Conservation (phyloP, 169 alveolate genomes). For the Sarcocystis neurona region DNA sequence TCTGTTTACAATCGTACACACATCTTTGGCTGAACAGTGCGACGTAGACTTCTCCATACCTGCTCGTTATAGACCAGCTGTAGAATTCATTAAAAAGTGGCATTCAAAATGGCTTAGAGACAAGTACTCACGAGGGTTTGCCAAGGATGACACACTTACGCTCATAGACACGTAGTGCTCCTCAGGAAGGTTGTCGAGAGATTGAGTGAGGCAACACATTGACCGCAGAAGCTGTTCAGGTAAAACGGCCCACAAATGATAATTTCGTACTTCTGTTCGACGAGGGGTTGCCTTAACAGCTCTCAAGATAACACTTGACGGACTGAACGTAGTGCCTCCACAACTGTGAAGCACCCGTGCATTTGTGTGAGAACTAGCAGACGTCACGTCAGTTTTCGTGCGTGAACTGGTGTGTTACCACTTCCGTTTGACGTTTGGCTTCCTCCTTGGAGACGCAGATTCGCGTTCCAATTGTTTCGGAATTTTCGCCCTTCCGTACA, state of each 20-base stretch:
- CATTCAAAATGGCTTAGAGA: not conserved
- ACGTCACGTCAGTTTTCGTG: not conserved
- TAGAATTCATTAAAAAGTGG: not conserved
- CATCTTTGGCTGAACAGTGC: not conserved
- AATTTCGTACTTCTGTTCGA: too few species aligned
- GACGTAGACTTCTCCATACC: not conserved
- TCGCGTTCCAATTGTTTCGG: not conserved
- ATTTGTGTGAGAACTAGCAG: not conserved
- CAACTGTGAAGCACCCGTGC: too few species aligned
- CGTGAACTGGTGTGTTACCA: not conserved
- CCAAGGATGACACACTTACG: not conserved
- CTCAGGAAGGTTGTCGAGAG: conserved; percentile 47
- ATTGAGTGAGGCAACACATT: conserved; percentile 40
- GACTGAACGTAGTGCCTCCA: not conserved
- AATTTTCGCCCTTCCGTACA: not conserved
- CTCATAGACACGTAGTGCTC: conserved; percentile 44
- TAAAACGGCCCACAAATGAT: too few species aligned
- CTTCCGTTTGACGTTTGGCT: conserved; percentile 53
- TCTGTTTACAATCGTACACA: not conserved
- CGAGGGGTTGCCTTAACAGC: not conserved
- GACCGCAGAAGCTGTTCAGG: conserved; percentile 53
- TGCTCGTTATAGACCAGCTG: conserved; percentile 40
- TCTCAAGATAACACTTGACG: not conserved
- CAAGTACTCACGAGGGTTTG: not conserved
- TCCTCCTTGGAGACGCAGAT: conserved; percentile 39